These are phyloP conservation scores for Colletotrichum australisinense DNA, from an alignment of 2,329 filamentous ascomycete species.

Conservation along the genomic window DNA sequence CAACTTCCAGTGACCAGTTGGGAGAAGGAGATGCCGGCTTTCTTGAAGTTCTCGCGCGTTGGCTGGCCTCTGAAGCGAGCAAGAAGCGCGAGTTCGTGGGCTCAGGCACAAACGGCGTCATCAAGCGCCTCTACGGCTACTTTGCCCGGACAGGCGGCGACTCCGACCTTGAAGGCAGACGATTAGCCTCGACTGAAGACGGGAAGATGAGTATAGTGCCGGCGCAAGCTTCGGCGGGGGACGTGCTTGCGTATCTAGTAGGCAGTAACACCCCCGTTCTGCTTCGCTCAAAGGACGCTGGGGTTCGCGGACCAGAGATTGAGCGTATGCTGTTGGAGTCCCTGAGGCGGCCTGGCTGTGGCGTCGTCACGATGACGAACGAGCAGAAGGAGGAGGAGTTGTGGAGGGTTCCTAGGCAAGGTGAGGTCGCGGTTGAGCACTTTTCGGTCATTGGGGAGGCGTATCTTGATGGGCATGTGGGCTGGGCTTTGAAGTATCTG, in stretches of 20 bases:
- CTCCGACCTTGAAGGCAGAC: background rate
- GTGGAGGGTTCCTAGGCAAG: background rate
- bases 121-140: background rate
- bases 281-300: background rate
- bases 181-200: background rate
- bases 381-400: background rate
- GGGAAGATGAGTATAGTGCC: background rate
- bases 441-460: slow-evolving; percentile 13
- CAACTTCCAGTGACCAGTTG: too few relatives aligned
- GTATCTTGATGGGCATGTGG: background rate
- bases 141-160: background rate
- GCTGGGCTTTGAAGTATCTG: background rate
- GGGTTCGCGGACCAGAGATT: background rate
- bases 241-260: background rate
- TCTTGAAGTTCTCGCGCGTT: background rate
- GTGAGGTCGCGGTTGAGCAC: background rate
- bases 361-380: background rate
- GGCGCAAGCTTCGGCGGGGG: background rate
- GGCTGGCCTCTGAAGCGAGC: background rate
- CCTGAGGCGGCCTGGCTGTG: background rate
- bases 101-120: background rate
- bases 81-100: slow-evolving; percentile 1
- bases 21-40: background rate
- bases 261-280: background rate
- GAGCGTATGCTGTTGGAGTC: background rate